Conservation (phyloP, 345 rosid species). For the Gossypium rotundifolium region DNA sequence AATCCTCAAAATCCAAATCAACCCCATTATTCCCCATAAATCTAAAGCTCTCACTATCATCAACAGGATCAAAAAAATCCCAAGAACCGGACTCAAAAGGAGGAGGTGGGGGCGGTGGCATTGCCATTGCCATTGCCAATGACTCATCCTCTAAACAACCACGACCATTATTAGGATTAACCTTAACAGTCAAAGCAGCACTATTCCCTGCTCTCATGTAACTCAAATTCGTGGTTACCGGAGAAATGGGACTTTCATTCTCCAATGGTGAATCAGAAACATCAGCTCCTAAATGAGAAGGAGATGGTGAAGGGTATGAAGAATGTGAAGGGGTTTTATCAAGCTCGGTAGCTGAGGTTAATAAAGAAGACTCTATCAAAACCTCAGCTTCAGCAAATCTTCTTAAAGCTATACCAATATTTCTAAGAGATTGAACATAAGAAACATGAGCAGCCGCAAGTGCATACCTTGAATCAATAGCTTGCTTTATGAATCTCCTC, state of each 20-base stretch:
- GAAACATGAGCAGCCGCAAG: slow-evolving; percentile 93
- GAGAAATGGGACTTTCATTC: slow-evolving; percentile 30
- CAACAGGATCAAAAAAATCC: slow-evolving; percentile 75
- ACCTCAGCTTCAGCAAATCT: slow-evolving; percentile 67
- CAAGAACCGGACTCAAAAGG: slow-evolving; percentile 55
- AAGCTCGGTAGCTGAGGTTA: slow-evolving; percentile 66
- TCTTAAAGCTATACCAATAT: slow-evolving; percentile 69
- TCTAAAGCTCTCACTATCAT: slow-evolving; percentile 57
- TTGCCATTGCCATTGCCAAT: slow-evolving; percentile 34
- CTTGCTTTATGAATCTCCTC: slow-evolving; percentile 26
- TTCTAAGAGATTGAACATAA: slow-evolving; percentile 64
- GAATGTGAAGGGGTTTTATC: slow-evolving; percentile 77
- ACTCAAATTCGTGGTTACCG: slow-evolving; percentile 34
- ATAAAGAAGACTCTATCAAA: slow-evolving; percentile 33
- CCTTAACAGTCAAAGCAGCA: slow-evolving; percentile 44
- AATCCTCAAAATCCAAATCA: slow-evolving; percentile 35
- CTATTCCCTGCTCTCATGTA: slow-evolving; percentile 42
- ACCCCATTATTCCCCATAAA: slow-evolving; percentile 37
- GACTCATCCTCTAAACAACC: slow-evolving; percentile 40
- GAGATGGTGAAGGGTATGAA: slow-evolving; percentile 67
- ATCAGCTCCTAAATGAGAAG: slow-evolving; percentile 42
- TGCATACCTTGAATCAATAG: slow-evolving; percentile 70
- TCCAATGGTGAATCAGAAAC: slow-evolving; percentile 56
- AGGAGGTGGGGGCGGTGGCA: slow-evolving; percentile 63
- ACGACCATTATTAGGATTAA: slow-evolving; percentile 36